Percentiles rank a stretch among this genome's conserved stretches.
Evolutionary conservation across 2,329 filamentous ascomycete species (phyloP).

Genomic region (Trichoderma afroharzianum): DNA sequence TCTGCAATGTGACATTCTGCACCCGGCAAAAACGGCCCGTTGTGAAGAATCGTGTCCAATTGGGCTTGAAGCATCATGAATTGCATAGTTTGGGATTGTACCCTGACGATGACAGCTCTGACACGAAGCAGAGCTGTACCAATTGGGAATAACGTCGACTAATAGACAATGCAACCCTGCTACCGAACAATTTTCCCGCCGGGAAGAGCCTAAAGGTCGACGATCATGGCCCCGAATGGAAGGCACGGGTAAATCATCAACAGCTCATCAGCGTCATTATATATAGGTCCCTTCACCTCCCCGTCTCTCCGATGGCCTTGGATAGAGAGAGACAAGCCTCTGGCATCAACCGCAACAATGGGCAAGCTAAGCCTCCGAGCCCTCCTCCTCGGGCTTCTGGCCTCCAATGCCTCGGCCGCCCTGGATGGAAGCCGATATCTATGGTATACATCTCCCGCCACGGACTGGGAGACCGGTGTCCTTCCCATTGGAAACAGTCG

Average conservation of each 20-base stretch:
- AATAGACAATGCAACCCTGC: neutral
- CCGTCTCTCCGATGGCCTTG: neutral
- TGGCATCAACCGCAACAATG: neutral
- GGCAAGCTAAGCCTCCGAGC: constrained; percentile 6
- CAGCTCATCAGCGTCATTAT: neutral
- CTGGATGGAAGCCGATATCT: constrained; percentile 19
- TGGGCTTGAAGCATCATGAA: neutral
- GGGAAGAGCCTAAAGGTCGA: neutral
- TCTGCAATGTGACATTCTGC: neutral
- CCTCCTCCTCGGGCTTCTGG: neutral
- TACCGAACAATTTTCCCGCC: neutral
- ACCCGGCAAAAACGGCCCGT: neutral
- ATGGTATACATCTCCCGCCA: constrained; percentile 21
- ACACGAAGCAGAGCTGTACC: neutral
- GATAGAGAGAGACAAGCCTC: neutral
- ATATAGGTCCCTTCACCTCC: neutral
- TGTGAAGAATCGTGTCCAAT: neutral
- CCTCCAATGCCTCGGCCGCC: neutral
- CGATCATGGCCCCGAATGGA: neutral
- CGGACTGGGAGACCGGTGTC: constrained; percentile 26
- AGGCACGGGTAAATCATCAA: neutral
- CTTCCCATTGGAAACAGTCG: constrained; percentile 46
- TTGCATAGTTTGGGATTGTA: neutral
- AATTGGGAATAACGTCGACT: neutral
- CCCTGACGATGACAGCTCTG: neutral